Percentiles rank a stretch among this genome's conserved stretches.
Conservation (phyloP, 805 yeast genomes). For the Yamadazyma kitorensis region DNA sequence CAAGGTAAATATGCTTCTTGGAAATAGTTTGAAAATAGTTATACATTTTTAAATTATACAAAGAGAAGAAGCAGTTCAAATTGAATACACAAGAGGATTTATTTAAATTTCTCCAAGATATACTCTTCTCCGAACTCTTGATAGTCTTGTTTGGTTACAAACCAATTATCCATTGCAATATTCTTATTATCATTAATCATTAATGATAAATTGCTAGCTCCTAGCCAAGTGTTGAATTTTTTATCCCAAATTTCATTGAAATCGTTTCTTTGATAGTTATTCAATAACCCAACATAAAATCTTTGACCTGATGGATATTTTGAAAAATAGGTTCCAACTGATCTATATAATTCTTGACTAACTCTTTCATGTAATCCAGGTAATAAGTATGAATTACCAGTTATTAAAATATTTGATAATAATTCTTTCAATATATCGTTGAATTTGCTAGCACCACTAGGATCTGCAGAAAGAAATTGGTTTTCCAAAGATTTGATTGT, state of each 20-base stretch:
- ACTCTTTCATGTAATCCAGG: conserved; percentile 57
- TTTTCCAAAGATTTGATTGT: conserved; percentile 36
- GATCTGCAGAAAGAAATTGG: conserved; percentile 30
- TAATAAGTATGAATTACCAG: conserved; percentile 58
- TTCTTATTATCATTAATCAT: conserved; percentile 49
- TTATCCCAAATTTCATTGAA: conserved; percentile 46
- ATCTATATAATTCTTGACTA: conserved; percentile 51
- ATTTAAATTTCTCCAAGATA: conserved; percentile 35
- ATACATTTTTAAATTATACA: too few species aligned
- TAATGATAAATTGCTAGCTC: conserved; percentile 67
- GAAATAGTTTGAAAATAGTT: conserved; percentile 34
- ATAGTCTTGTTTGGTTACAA: conserved; percentile 62
- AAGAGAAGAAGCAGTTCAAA: too few species aligned
- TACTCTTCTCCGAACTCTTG: conserved; percentile 57
- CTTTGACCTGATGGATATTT: conserved; percentile 33
- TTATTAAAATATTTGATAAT: conserved; percentile 47
- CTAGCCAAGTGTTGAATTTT: conserved; percentile 63
- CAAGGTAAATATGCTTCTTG: conserved; percentile 42
- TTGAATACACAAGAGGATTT: too few species aligned
- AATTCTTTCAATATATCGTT: conserved; percentile 38
- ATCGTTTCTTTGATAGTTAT: conserved; percentile 25
- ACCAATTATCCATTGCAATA: conserved; percentile 47
- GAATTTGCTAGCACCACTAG: conserved; percentile 28
- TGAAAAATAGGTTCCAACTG: conserved; percentile 45
- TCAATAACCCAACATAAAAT: conserved; percentile 20